phyloP scores from a whole-genome alignment of 495 filamentous ascomycete genomes.

The Hypoxylon intermedium region DNA sequence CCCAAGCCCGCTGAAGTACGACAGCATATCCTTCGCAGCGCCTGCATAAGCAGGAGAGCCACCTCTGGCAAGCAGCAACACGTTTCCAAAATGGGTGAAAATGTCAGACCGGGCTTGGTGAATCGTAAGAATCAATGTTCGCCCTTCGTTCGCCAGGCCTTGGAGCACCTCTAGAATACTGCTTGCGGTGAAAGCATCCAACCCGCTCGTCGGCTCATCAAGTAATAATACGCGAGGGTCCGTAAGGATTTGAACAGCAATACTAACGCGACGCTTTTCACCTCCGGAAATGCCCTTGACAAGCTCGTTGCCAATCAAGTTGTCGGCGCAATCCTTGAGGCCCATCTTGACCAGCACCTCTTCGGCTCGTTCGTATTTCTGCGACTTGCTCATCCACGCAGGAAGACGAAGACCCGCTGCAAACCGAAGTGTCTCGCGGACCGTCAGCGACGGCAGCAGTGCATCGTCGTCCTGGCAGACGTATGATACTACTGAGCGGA shows the following conservation, averaged over 20 bases:
- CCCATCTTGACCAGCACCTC: conserved; percentile 76
- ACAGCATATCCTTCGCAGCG: conserved; percentile 66
- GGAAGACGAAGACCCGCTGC: conserved; percentile 73
- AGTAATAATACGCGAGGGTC: conserved; percentile 73
- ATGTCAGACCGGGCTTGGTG: conserved; percentile 78
- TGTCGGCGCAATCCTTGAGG: conserved; percentile 77
- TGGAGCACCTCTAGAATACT: conserved; percentile 76
- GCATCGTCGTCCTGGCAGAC: conserved; percentile 80
- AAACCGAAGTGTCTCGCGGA: conserved; percentile 73
- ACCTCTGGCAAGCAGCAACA: conserved; percentile 73
- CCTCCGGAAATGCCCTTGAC: conserved; percentile 80
- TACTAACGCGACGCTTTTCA: conserved; percentile 76
- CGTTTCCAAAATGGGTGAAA: conserved; percentile 71
- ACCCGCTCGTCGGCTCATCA: conserved; percentile 77
- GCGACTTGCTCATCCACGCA: conserved; percentile 66
- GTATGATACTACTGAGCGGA: conserved; percentile 74
- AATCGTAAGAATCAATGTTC: conserved; percentile 75
- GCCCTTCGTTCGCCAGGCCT: conserved; percentile 72
- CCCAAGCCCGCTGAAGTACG: conserved; percentile 65
- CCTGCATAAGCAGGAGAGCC: conserved; percentile 72
- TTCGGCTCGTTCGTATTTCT: conserved; percentile 71
- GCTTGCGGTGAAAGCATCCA: conserved; percentile 77
- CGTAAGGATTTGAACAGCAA: conserved; percentile 77
- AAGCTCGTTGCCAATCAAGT: conserved; percentile 71
- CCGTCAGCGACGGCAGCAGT: conserved; percentile 73